Conservation (phyloP, 495 filamentous ascomycete species). For the Hypoxylon cercidicola region DNA sequence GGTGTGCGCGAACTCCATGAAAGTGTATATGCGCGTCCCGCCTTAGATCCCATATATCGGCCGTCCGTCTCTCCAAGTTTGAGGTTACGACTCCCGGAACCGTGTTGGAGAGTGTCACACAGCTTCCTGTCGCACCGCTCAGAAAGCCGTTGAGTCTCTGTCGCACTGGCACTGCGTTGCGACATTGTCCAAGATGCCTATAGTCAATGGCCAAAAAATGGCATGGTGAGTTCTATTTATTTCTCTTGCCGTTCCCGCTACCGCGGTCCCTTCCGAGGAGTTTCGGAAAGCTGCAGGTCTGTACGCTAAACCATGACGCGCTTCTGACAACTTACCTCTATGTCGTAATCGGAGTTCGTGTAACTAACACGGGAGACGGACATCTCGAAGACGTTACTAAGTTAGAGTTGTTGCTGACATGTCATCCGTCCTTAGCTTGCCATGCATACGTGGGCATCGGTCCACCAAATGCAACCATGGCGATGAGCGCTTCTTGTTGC, state of each 20-base stretch:
- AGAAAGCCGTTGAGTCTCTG: slow-evolving; percentile 10
- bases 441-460: slow-evolving; percentile 87
- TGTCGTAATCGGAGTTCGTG: slow-evolving; percentile 18
- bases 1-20: slow-evolving; percentile 7
- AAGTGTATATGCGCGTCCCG: slow-evolving; percentile 2
- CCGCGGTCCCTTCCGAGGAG: slow-evolving; percentile 4
- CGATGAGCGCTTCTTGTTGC: slow-evolving; percentile 76
- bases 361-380: slow-evolving; percentile 22
- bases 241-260: slow-evolving; percentile 22
- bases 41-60: slow-evolving; percentile 5
- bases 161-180: slow-evolving; percentile 19
- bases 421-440: slow-evolving; percentile 63
- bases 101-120: slow-evolving; percentile 14
- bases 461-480: slow-evolving; percentile 85
- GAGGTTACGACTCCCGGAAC: not conserved
- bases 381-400: slow-evolving; percentile 4
- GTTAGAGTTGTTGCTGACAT: slow-evolving; percentile 38
- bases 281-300: slow-evolving; percentile 34
- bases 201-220: slow-evolving; percentile 68
- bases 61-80: slow-evolving; percentile 16
- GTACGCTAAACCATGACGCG: slow-evolving; percentile 30
- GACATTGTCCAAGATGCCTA: slow-evolving; percentile 56
- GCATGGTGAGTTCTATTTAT: slow-evolving; percentile 60
- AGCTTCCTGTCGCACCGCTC: slow-evolving; percentile 7
- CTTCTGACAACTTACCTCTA: slow-evolving; percentile 17